Percentiles rank a stretch among this genome's conserved stretches.
phyloP scores from a whole-genome alignment of 768 basidiomycete genomes.

The Leccinum variicolor region DNA sequence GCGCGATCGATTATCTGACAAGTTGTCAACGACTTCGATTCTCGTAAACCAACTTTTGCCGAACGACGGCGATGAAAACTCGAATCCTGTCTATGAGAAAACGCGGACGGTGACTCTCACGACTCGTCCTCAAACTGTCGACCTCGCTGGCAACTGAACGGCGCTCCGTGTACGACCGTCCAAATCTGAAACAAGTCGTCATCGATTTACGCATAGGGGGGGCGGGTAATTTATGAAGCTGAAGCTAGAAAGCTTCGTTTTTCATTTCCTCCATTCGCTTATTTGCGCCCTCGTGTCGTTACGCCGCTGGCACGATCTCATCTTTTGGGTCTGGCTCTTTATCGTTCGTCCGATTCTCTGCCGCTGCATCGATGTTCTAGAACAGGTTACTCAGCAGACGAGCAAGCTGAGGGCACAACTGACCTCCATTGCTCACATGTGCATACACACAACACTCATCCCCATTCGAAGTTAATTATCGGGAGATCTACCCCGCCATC shows the following conservation, averaged over 20 bases:
- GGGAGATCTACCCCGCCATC: neutral
- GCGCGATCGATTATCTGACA: neutral
- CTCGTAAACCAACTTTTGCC: neutral
- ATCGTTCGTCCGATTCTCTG: neutral
- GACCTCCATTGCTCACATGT: neutral
- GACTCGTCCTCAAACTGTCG: neutral
- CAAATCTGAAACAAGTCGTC: neutral
- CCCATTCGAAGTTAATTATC: neutral
- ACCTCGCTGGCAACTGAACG: neutral
- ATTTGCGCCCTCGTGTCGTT: neutral
- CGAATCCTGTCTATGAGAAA: neutral
- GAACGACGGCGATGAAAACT: neutral
- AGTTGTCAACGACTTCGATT: neutral
- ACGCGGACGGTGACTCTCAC: neutral
- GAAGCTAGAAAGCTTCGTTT: neutral
- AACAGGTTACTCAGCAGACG: neutral
- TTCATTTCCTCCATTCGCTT: neutral
- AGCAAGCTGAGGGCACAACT: neutral
- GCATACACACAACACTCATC: neutral
- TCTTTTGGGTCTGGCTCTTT: neutral
- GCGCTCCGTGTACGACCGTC: neutral
- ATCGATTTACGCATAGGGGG: neutral
- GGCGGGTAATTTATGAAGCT: neutral
- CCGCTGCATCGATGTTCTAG: neutral
- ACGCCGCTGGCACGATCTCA: neutral